phyloP scores from a whole-genome alignment of 345 rosid genomes.

The Ailanthus altissimus region DNA sequence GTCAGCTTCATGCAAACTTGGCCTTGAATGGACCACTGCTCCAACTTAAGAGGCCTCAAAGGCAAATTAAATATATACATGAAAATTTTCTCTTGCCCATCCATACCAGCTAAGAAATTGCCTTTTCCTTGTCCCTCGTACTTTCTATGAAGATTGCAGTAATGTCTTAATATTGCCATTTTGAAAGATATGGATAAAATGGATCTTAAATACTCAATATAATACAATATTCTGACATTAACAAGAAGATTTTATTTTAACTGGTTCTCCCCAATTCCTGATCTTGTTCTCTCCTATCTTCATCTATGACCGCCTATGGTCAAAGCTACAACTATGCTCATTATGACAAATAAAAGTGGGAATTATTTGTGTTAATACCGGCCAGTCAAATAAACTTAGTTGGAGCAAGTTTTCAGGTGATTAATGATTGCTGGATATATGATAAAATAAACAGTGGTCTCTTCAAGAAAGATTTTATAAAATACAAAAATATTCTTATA shows the following conservation, averaged over 20 bases:
- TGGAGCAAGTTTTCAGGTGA: neutral
- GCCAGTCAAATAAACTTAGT: neutral
- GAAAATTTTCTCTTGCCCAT: neutral
- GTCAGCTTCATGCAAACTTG: neutral
- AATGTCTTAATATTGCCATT: neutral
- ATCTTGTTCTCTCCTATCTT: neutral
- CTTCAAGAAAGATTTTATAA: neutral
- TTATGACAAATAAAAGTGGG: neutral
- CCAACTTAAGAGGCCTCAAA: neutral
- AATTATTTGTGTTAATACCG: too few species aligned
- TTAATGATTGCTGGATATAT: neutral
- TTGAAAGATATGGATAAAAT: neutral
- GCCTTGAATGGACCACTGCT: neutral
- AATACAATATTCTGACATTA: neutral
- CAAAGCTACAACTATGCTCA: neutral
- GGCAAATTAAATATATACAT: neutral
- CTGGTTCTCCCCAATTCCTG: neutral
- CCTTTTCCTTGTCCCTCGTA: neutral
- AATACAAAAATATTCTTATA: neutral
- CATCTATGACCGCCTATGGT: neutral
- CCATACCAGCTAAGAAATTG: neutral
- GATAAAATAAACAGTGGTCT: neutral
- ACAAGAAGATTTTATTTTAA: neutral
- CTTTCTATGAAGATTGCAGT: neutral
- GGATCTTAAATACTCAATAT: neutral